These are phyloP conservation scores for Termitomyces heimii DNA, from an alignment of 768 basidiomycete genomes.

Conservation along the genomic window DNA sequence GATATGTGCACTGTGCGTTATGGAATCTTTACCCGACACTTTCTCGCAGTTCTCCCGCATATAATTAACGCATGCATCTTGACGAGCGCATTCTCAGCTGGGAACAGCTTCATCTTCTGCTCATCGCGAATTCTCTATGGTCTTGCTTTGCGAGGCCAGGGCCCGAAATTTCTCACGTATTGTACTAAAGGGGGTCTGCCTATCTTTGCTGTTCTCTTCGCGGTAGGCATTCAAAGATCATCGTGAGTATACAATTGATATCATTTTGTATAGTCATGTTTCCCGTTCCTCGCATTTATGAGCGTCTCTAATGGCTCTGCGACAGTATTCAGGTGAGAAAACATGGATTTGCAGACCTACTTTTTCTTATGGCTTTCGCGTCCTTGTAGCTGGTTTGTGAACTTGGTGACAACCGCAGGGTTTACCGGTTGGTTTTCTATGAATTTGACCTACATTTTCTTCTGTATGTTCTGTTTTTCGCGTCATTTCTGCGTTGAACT, in stretches of 20 bases:
- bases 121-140: constrained; percentile 48
- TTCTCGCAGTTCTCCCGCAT: constrained; percentile 42
- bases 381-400: constrained; percentile 56
- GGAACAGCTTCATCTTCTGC: constrained; percentile 59
- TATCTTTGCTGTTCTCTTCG: constrained; percentile 28
- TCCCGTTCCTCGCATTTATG: constrained; percentile 60
- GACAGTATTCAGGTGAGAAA: constrained; percentile 49
- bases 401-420: constrained; percentile 59
- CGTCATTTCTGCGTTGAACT: not conserved
- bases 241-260: not conserved
- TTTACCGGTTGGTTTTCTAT: constrained; percentile 66
- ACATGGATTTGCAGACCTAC: not conserved
- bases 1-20: no score
- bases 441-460: constrained; percentile 68
- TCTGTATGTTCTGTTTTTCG: constrained; percentile 38
- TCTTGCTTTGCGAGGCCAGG: constrained; percentile 46
- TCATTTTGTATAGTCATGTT: constrained; percentile 17
- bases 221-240: constrained; percentile 19
- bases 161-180: constrained; percentile 34
- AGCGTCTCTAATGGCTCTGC: constrained; percentile 48
- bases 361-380: not conserved
- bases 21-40: not conserved
- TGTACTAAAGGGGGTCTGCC: constrained; percentile 47
- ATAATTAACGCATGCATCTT: constrained; percentile 73
- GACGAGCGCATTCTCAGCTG: constrained; percentile 68